phyloP scores from a whole-genome alignment of 768 basidiomycete species.

The Lentinula aciculospora region DNA sequence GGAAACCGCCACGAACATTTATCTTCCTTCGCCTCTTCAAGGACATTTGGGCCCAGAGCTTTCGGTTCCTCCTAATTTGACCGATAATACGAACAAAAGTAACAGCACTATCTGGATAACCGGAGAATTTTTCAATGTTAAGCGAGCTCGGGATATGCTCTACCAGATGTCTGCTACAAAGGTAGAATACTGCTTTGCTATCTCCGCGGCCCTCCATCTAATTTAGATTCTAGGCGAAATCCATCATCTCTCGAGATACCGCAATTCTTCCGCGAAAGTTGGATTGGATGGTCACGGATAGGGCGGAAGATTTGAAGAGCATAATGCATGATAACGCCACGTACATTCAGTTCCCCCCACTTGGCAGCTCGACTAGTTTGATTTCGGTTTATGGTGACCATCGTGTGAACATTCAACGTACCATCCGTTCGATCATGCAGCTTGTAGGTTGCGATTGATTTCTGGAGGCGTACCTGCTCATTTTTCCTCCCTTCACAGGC shows the following conservation, averaged over 20 bases:
- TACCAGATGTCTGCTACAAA: slow-evolving; percentile 83
- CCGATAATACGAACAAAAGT: slow-evolving; percentile 40
- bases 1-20: slow-evolving; percentile 96
- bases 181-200: slow-evolving; percentile 35
- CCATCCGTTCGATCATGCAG: slow-evolving; percentile 91
- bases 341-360: slow-evolving; percentile 88
- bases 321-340: slow-evolving; percentile 97
- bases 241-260: slow-evolving; percentile 87
- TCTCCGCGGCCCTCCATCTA: neutral
- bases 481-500: slow-evolving; percentile 47
- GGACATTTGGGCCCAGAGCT: slow-evolving; percentile 74
- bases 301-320: slow-evolving; percentile 85
- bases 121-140: slow-evolving; percentile 95
- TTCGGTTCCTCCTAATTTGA: slow-evolving; percentile 32
- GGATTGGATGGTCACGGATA: slow-evolving; percentile 98
- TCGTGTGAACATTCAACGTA: slow-evolving; percentile 89
- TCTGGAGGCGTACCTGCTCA: neutral
- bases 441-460: slow-evolving; percentile 52
- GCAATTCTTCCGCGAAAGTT: slow-evolving; percentile 94
- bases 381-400: slow-evolving; percentile 94
- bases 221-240: slow-evolving; percentile 58
- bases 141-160: slow-evolving; percentile 92
- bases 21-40: slow-evolving; percentile 86
- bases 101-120: slow-evolving; percentile 91
- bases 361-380: slow-evolving; percentile 89